These are phyloP conservation scores for Isatis tinctoria DNA, from an alignment of 345 rosid species.

Conservation along the genomic window DNA sequence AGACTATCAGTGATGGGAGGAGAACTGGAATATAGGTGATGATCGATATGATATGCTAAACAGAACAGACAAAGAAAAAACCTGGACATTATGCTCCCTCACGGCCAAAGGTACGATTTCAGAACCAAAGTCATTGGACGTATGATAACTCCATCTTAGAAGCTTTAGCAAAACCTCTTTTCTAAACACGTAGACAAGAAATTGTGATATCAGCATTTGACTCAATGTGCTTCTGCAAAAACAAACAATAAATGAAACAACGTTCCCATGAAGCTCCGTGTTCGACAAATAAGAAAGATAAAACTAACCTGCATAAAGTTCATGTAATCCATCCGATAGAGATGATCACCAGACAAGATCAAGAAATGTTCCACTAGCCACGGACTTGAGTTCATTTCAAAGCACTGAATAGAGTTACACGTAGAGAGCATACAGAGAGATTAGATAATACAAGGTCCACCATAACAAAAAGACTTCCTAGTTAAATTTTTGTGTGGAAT, in stretches of 20 bases:
- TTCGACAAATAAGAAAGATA: background rate
- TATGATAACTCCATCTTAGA: constrained; percentile 58
- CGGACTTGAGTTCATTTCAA: background rate
- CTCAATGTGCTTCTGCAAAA: constrained; percentile 73
- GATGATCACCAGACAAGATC: constrained; percentile 90
- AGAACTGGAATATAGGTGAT: background rate
- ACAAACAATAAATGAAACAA: background rate
- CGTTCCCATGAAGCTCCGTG: background rate
- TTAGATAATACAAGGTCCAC: background rate
- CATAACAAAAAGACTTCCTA: background rate
- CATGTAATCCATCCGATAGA: constrained; percentile 75
- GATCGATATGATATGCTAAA: background rate
- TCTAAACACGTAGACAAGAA: constrained; percentile 72
- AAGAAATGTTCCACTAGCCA: constrained; percentile 56
- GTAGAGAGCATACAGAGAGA: background rate
- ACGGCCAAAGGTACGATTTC: constrained; percentile 78
- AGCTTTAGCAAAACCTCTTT: constrained; percentile 70
- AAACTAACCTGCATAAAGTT: constrained; percentile 67
- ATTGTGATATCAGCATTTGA: constrained; percentile 78
- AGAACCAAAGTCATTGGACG: constrained; percentile 80
- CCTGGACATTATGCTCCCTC: constrained; percentile 67
- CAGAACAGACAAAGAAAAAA: background rate
- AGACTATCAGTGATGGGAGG: background rate
- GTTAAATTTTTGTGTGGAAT: background rate
- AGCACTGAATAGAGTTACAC: background rate